phyloP scores from a whole-genome alignment of 2,329 filamentous ascomycete species.

The Trichoderma koningiopsis region DNA sequence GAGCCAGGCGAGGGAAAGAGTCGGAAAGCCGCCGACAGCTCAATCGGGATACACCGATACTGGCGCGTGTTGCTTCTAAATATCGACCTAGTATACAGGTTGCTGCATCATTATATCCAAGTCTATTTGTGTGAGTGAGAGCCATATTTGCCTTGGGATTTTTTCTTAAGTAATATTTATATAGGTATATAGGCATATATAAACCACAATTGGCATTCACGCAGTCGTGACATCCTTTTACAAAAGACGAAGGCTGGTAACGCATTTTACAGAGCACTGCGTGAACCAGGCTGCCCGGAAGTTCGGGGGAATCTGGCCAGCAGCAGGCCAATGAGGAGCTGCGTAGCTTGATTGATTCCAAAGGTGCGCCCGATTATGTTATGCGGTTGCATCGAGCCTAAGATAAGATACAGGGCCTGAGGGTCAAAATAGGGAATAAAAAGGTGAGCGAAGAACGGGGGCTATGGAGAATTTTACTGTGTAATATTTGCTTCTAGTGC shows the following conservation, averaged over 20 bases:
- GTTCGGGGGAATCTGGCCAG: not conserved
- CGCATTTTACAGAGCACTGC: not conserved
- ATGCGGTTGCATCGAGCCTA: not conserved
- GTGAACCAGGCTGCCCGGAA: not conserved
- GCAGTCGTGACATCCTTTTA: not conserved
- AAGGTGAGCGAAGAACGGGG: not conserved
- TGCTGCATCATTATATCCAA: not conserved
- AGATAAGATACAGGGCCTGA: not conserved
- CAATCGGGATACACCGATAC: not conserved
- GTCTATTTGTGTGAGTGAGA: too few relatives aligned
- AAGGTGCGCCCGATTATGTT: not conserved
- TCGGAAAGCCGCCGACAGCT: not conserved
- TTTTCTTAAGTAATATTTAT: not conserved
- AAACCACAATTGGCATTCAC: not conserved
- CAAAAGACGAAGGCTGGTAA: not conserved
- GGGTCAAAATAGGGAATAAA: not conserved
- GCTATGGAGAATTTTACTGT: not conserved
- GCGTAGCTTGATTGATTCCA: constrained; percentile 1
- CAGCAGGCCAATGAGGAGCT: not conserved
- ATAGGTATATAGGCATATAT: too few relatives aligned
- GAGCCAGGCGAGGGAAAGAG: not conserved
- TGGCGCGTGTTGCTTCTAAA: not conserved
- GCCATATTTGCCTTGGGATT: not conserved
- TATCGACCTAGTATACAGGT: not conserved
- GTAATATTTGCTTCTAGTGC: not conserved